Evolutionary conservation across 345 rosid genomes (phyloP), one percentile per base, ranked within the genome.

Genomic region (Clarkia xantiana): DNA sequence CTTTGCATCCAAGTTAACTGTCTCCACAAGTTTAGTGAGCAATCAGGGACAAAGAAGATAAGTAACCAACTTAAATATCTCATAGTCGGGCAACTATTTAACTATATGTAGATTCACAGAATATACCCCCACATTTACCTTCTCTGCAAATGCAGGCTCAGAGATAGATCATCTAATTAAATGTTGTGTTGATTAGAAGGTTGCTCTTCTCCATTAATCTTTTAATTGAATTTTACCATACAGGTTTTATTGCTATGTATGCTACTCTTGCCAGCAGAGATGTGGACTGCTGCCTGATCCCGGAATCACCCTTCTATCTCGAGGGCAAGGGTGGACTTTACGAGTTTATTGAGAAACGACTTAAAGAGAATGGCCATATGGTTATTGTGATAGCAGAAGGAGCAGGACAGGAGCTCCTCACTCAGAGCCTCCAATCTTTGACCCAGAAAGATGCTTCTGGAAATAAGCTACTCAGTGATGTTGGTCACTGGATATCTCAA

Each of bases 271-370:
- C 93, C 23, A 84, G 91, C 69, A 69, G 91, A 60, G 97, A 88
- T 55, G 97, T 88, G 36, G 94, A 88, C 58, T 84, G 94, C 67
- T 88, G 97, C 65, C 73, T 88, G 76, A 88, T 88, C 70, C 97
- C 97, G 3, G 97, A 88, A 76, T 88, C 97, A 42, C 85, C 93
- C 14, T 88, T 88, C 76, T 84, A 72, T 65, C 91, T 88, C 6
- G 88, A 88, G 65, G 97, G 93, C 53, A 63, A 68, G 38, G 94
- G 97, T 54, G 97, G 97, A 42, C 89, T 88, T 42, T 78, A 58
- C 58, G 81, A 81, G 68, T 84, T 46, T 67, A 76, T 84, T 18
- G 70, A 56, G 17, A 77, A 72, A 57, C 65, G 78, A 23, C 86
- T 88, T 38, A 77, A 69, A 63, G 91, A 84, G 63, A 71, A 77